Conservation (phyloP, 345 rosid genomes). For the Eucalyptus tenuipes region DNA sequence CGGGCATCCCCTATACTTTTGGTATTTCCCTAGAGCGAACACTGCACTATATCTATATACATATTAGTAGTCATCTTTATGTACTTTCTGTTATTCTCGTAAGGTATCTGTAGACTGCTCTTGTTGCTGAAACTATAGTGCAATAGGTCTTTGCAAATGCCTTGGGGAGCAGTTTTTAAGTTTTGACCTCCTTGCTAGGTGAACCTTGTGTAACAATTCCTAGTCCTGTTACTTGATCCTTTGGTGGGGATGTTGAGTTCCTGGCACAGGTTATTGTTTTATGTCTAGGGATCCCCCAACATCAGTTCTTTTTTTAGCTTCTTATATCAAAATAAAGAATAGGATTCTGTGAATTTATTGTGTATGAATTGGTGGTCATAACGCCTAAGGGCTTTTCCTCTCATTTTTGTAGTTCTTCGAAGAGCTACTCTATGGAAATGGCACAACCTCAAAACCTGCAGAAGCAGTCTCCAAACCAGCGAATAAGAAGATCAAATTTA, state of each 20-base stretch:
- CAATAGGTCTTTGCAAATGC: background rate
- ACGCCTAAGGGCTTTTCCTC: background rate
- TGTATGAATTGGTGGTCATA: background rate
- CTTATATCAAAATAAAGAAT: background rate
- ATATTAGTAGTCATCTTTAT: background rate
- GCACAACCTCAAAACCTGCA: constrained; percentile 10
- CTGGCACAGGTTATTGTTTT: background rate
- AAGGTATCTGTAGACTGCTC: background rate
- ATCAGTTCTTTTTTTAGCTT: background rate
- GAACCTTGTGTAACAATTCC: background rate
- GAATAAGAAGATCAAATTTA: constrained; percentile 74
- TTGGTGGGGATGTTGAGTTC: background rate
- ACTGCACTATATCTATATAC: background rate
- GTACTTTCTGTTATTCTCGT: background rate
- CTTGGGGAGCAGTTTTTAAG: background rate
- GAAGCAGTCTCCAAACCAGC: constrained; percentile 35
- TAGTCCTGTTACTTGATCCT: background rate
- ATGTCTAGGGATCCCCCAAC: background rate
- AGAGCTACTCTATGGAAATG: constrained; percentile 55
- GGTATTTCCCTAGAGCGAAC: background rate
- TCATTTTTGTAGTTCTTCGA: constrained; percentile 50
- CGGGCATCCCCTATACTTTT: background rate
- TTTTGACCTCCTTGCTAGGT: background rate
- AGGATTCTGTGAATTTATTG: background rate
- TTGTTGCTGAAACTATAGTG: background rate